Base-by-base conservation (phyloP, 768 basidiomycete species). In the Termitomyces sp. region DNA sequence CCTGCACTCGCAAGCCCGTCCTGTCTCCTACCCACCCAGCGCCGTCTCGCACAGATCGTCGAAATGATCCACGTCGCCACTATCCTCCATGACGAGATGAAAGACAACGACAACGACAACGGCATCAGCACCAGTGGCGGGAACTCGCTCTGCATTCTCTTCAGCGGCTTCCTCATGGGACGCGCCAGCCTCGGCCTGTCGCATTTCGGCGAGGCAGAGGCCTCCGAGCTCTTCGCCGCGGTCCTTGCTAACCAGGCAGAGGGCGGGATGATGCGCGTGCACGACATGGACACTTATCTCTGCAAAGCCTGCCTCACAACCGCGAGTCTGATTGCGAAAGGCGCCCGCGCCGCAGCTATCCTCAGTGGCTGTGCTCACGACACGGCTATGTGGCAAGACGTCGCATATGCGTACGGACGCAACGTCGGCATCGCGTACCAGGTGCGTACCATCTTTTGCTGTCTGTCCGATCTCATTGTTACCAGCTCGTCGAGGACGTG, bases 31-130 rank as follows among this genome's bases (percentile, higher is more conserved):
- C 93, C 96, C 16, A 88, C 94, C 1, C 97, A 99, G 73, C 75
- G 89, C 33, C 88, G 95, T 33, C 84, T 99, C 38, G 96, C 95
- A 4, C 94, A 96, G 68, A 95, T 99, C 47, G 87, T 93, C 55
- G 97, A 99, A 71, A 97, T 98, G 94, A 91, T 99, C 50, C 94
- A 98, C 70, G n/a, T n/a, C 61, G 95, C 97, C 28, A 95, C 91
- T 4, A 79, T 94, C 10, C 77, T 99, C 18, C 96, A 98, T 70
- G 93, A 98, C 77, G 89, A 91, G 66, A 93, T 98, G 55, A 83
- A 90, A 58, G 89, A 93, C 76, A 73, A n/a, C n/a, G n/a, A n/a
- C n/a, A n/a, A n/a, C n/a, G n/a, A 74, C 61, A 81, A 87, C 23
- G 83, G 8, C 14, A 83, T 0, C 40, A 9, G 12, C 68, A 93